Evolutionary conservation across 129 eudicot genomes (phyloP).

Genomic region (Cynara cardunculus): DNA sequence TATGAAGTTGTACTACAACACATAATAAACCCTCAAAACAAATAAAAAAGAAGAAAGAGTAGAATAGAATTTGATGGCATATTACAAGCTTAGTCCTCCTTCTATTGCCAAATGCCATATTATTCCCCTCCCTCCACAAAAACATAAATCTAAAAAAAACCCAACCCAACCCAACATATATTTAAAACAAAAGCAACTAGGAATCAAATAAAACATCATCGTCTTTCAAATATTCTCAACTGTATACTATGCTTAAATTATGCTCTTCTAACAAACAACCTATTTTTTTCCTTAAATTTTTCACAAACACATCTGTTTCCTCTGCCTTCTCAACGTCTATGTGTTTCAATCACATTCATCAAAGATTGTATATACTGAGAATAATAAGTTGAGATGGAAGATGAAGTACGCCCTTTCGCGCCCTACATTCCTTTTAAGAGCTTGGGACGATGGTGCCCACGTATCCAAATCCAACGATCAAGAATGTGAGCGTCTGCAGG

Average conservation of each 20-base stretch:
- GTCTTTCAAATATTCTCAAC: conserved; percentile 11
- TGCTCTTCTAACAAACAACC: conserved; percentile 38
- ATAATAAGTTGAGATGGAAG: conserved; percentile 26
- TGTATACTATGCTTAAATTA: conserved; percentile 38
- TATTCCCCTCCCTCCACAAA: conserved; percentile 20
- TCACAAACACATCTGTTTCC: conserved; percentile 27
- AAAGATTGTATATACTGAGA: conserved; percentile 37
- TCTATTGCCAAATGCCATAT: conserved; percentile 24
- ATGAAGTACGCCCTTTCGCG: conserved; percentile 13
- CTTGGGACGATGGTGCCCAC: conserved; percentile 90
- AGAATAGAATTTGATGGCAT: conserved; percentile 19
- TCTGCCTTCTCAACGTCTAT: conserved; percentile 20
- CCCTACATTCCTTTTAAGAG: conserved; percentile 19
- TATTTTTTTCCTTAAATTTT: conserved; percentile 23
- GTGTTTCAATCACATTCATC: conserved; percentile 33
- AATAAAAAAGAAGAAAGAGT: conserved; percentile 8
- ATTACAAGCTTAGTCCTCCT: conserved; percentile 10
- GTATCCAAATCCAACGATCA: conserved; percentile 88
- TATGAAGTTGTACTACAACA: conserved; percentile 33
- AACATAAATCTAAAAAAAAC: conserved; percentile 19
- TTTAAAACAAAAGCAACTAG: conserved; percentile 28
- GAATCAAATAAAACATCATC: conserved; percentile 27
- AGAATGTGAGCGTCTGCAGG: conserved; percentile 86
- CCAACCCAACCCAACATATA: conserved; percentile 25
- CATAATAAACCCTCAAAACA: conserved; percentile 21